Evolutionary conservation across 371 early-diverging fungal species (phyloP).

Genomic region (Capniomyces stellatus): DNA sequence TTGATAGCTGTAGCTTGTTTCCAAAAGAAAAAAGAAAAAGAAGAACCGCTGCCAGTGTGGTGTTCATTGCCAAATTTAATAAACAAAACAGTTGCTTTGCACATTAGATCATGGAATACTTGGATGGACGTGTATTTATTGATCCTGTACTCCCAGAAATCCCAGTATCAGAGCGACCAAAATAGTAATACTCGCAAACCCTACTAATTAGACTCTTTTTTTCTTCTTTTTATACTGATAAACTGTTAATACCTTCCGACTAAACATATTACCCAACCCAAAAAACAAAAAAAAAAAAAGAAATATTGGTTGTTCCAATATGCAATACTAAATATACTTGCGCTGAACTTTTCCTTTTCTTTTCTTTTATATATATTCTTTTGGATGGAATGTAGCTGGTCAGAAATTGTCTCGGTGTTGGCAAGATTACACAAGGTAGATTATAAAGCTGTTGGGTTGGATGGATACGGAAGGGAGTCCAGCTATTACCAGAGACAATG

Average conservation of each 20-base stretch:
- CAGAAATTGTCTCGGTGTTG: constrained; percentile 46
- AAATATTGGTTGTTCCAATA: not conserved
- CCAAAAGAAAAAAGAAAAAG: no score
- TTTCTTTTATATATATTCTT: not conserved
- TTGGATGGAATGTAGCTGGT: constrained; percentile 5
- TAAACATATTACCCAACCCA: not conserved
- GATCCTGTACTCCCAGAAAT: constrained; percentile 37
- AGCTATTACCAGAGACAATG: constrained; percentile 78
- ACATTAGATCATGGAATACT: constrained; percentile 87
- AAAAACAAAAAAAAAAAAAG: not conserved
- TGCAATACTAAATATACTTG: no score
- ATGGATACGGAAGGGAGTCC: constrained; percentile 36
- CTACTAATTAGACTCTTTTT: no score
- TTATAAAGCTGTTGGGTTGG: constrained; percentile 41
- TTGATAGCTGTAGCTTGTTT: no score
- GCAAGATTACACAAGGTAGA: constrained; percentile 64
- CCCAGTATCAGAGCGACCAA: constrained; percentile 32
- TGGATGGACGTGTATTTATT: constrained; percentile 68
- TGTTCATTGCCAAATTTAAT: no score
- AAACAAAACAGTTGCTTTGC: no score
- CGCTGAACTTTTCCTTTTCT: no score
- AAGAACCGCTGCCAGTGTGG: no score
- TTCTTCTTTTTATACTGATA: no score
- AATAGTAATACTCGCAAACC: constrained; percentile 16
- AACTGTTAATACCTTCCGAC: no score